Percentiles rank a stretch among this genome's conserved stretches.
Conservation (phyloP, 768 basidiomycete species). For the Panaeolus cyanescens region DNA sequence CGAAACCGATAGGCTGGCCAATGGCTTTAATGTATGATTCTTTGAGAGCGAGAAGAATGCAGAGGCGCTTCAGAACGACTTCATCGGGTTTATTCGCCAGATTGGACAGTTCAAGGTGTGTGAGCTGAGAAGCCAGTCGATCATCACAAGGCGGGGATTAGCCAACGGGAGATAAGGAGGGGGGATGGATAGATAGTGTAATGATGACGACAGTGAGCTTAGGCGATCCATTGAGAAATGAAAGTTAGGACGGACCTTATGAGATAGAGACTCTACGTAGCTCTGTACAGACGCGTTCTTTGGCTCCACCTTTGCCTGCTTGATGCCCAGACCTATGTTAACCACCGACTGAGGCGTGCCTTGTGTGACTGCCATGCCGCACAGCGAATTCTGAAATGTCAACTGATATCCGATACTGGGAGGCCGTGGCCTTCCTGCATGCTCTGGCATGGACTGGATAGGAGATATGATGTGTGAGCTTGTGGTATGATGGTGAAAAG, state of each 20-base stretch:
- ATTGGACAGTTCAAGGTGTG: constrained; percentile 51
- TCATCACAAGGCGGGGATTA: background rate
- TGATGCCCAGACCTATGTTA: constrained; percentile 82
- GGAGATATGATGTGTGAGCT: background rate
- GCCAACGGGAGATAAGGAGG: background rate
- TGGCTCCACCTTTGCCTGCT: constrained; percentile 65
- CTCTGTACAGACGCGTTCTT: constrained; percentile 55
- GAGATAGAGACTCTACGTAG: constrained; percentile 74
- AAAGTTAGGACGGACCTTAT: constrained; percentile 56
- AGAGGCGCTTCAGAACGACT: constrained; percentile 69
- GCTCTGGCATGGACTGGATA: constrained; percentile 47
- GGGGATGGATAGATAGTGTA: background rate
- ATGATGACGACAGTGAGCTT: background rate
- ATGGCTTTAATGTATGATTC: constrained; percentile 83
- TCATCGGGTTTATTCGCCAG: constrained; percentile 59
- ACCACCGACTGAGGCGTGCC: constrained; percentile 74
- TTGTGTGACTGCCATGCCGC: constrained; percentile 87
- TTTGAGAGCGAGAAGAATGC: constrained; percentile 79
- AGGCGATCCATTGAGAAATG: constrained; percentile 2
- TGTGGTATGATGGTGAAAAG: background rate
- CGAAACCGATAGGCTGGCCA: constrained; percentile 79
- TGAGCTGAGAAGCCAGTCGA: constrained; percentile 15
- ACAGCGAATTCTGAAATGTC: constrained; percentile 64
- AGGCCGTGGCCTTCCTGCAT: constrained; percentile 63
- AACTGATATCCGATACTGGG: constrained; percentile 85